phyloP scores from a whole-genome alignment of 768 basidiomycete genomes.

The Trametes villosa region DNA sequence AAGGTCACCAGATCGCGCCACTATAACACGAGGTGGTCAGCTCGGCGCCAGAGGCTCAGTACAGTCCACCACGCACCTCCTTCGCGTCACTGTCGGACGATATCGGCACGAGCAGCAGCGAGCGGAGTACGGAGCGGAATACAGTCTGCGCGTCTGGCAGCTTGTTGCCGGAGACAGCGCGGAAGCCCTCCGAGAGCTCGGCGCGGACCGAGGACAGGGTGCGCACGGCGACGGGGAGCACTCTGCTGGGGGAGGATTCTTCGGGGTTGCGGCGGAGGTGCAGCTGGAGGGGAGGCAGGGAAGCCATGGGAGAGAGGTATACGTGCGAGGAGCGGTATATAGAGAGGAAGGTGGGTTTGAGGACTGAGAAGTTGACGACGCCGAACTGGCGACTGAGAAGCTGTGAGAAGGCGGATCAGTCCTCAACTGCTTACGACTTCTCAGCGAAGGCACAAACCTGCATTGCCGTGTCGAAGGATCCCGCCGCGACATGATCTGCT shows the following conservation, averaged over 20 bases:
- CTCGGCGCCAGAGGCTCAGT: not conserved
- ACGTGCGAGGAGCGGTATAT: constrained; percentile 89
- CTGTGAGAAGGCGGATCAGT: constrained; percentile 39
- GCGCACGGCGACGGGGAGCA: constrained; percentile 76
- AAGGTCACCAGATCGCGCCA: constrained; percentile 86
- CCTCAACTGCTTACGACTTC: not conserved
- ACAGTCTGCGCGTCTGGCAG: constrained; percentile 77
- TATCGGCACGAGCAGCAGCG: constrained; percentile 81
- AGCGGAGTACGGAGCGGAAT: constrained; percentile 81
- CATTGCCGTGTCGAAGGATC: constrained; percentile 97
- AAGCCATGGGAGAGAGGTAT: constrained; percentile 85
- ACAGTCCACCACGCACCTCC: constrained; percentile 57
- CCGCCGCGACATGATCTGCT: constrained; percentile 93
- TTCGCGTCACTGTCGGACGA: constrained; percentile 85
- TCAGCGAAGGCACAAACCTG: constrained; percentile 58
- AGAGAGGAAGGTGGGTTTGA: constrained; percentile 88
- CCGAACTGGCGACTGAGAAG: constrained; percentile 93
- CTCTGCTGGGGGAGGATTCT: constrained; percentile 75
- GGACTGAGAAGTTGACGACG: constrained; percentile 81
- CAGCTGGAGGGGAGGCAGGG: constrained; percentile 84
- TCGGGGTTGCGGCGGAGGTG: constrained; percentile 85
- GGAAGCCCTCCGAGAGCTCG: constrained; percentile 89
- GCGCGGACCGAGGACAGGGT: constrained; percentile 72
- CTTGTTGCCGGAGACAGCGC: constrained; percentile 83
- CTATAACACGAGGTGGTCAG: constrained; percentile 46